These are phyloP conservation scores for Microsporum canis DNA, from an alignment of 2,329 filamentous ascomycete genomes.

Conservation along the genomic window DNA sequence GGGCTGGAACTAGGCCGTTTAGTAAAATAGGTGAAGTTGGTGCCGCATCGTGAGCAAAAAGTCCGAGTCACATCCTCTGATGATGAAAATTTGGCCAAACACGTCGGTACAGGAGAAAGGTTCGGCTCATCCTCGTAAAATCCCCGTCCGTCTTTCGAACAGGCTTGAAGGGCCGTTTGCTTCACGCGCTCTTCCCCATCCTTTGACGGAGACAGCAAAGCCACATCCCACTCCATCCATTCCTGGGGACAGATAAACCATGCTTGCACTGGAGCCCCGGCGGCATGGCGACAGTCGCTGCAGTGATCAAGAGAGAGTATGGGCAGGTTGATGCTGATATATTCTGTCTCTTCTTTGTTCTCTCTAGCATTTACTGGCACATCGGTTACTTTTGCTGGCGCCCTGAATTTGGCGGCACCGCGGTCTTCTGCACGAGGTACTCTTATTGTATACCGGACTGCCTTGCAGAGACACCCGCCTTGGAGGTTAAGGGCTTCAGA, in stretches of 20 bases:
- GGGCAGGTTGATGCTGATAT: conserved; percentile 14
- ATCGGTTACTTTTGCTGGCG: not conserved
- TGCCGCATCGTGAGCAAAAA: conserved; percentile 23
- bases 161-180: not conserved
- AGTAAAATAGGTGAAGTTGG: conserved; percentile 16
- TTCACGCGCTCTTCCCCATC: not conserved
- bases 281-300: conserved; percentile 17
- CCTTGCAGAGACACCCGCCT: conserved; percentile 22
- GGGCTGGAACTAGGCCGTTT: conserved; percentile 9
- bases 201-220: not conserved
- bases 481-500: not conserved
- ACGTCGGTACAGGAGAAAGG: not conserved
- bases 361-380: not conserved
- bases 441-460: conserved; percentile 20
- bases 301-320: conserved; percentile 21
- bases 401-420: conserved; percentile 1
- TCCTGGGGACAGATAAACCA: conserved; percentile 21
- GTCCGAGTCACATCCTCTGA: conserved; percentile 14
- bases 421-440: conserved; percentile 16
- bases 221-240: conserved; percentile 20
- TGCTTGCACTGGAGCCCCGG: conserved; percentile 17
- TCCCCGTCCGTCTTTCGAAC: not conserved
- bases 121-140: not conserved
- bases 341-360: not conserved
- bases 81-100: not conserved